Conservation (phyloP, 2,329 filamentous ascomycete species). For the Botrytis fabae region DNA sequence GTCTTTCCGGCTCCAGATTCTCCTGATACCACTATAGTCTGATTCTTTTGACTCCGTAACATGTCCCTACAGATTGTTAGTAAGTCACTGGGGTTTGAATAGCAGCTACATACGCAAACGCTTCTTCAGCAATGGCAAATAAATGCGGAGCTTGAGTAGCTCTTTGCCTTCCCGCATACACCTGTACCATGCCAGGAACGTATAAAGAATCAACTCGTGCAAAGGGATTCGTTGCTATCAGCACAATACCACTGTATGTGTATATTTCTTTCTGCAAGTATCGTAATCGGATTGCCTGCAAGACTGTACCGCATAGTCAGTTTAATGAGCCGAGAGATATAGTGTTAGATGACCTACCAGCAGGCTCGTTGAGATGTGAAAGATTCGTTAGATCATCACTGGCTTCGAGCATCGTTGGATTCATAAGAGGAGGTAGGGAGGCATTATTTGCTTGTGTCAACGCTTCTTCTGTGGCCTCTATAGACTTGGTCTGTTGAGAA, state of each 20-base stretch:
- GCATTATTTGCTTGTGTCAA: constrained; percentile 76
- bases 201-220: constrained; percentile 97
- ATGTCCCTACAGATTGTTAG: constrained; percentile 73
- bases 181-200: constrained; percentile 99
- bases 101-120: constrained; percentile 74
- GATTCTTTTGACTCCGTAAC: constrained; percentile 92
- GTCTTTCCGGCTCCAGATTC: constrained; percentile 99
- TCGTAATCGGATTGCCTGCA: constrained; percentile 95
- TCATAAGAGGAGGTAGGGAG: constrained; percentile 90
- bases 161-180: constrained; percentile 95
- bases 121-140: constrained; percentile 98
- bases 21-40: constrained; percentile 98
- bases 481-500: constrained; percentile 64
- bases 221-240: constrained; percentile 98
- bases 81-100: constrained; percentile 19
- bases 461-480: constrained; percentile 75
- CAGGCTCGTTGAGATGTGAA: constrained; percentile 97
- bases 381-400: constrained; percentile 97
- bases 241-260: constrained; percentile 97
- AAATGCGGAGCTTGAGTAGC: constrained; percentile 96
- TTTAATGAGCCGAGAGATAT: neutral
- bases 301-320: constrained; percentile 56
- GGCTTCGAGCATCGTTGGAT: constrained; percentile 95
- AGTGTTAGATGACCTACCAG: constrained; percentile 63
- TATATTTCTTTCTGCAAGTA: constrained; percentile 99